Evolutionary conservation across 306 rosid species (phyloP).

Genomic region (Alnus rubra): DNA sequence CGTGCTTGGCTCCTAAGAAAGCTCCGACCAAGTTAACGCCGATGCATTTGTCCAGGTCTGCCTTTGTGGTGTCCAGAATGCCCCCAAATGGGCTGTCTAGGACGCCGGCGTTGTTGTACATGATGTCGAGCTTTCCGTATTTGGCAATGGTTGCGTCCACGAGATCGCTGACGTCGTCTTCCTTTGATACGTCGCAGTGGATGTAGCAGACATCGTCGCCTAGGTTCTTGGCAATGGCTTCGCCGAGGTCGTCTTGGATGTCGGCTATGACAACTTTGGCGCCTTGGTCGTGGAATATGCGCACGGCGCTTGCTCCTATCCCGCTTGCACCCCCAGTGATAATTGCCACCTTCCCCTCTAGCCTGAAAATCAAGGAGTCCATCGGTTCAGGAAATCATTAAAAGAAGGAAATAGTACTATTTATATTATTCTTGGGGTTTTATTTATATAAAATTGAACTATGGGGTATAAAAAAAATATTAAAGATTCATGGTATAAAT

Average conservation of each 20-base stretch:
- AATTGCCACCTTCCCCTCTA: slow-evolving; percentile 27
- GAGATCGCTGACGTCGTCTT: neutral
- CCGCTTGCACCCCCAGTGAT: slow-evolving; percentile 30
- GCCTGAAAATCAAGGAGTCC: neutral
- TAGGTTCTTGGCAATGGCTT: neutral
- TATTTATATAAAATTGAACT: too few species aligned
- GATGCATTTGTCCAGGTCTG: neutral
- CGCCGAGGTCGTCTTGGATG: slow-evolving; percentile 21
- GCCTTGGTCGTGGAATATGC: slow-evolving; percentile 5
- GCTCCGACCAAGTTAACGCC: neutral
- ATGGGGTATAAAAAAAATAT: too few species aligned
- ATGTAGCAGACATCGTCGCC: neutral
- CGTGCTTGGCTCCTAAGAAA: slow-evolving; percentile 3
- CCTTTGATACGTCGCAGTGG: slow-evolving; percentile 22
- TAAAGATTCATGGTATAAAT: too few species aligned
- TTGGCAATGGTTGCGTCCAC: slow-evolving; percentile 7
- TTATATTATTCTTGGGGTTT: too few species aligned
- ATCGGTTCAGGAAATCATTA: too few species aligned
- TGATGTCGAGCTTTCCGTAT: slow-evolving; percentile 23
- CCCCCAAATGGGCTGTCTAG: neutral
- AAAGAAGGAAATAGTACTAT: too few species aligned
- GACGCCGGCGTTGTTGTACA: slow-evolving; percentile 30
- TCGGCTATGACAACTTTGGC: slow-evolving; percentile 23
- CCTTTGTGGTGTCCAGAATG: neutral
- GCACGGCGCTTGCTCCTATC: slow-evolving; percentile 5